Conservation (phyloP, 352 stramenopile genomes). For the Elongisporangium prolatum region DNA sequence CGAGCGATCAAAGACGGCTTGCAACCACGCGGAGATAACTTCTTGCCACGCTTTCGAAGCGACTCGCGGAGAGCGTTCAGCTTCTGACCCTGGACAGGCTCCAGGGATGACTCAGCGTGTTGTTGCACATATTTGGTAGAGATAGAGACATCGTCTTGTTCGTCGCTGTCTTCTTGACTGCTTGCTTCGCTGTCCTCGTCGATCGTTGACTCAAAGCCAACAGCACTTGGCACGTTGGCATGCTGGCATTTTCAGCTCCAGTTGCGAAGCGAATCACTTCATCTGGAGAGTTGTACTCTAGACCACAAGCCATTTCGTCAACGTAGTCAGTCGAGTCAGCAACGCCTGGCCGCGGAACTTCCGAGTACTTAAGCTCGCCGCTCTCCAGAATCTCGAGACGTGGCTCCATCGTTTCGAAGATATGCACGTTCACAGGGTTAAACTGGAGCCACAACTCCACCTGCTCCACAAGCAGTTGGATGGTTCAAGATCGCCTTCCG, state of each 20-base stretch:
- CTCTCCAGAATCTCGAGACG: no score
- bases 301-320: conserved; percentile 52
- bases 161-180: conserved; percentile 39
- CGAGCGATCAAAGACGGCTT: conserved; percentile 33
- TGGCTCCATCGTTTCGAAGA: no score
- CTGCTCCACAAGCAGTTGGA: no score
- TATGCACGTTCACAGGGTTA: no score
- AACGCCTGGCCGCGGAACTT: no score
- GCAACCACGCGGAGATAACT: conserved; percentile 12
- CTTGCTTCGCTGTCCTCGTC: conserved; percentile 38
- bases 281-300: conserved; percentile 38
- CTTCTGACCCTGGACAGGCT: conserved; percentile 43
- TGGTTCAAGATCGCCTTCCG: no score
- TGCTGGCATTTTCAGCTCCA: conserved; percentile 7
- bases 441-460: no score
- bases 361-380: no score
- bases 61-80: conserved; percentile 52
- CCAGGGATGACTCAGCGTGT: conserved; percentile 11
- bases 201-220: conserved; percentile 54
- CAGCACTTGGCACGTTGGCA: conserved; percentile 32
- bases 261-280: conserved; percentile 10
- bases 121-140: background rate
- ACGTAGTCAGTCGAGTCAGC: conserved; percentile 60
- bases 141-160: conserved; percentile 25
- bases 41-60: conserved; percentile 36